Evolutionary conservation across 495 filamentous ascomycete genomes (phyloP), one percentile per base, ranked within the genome.

Genomic region (Emericellopsis terricola): DNA sequence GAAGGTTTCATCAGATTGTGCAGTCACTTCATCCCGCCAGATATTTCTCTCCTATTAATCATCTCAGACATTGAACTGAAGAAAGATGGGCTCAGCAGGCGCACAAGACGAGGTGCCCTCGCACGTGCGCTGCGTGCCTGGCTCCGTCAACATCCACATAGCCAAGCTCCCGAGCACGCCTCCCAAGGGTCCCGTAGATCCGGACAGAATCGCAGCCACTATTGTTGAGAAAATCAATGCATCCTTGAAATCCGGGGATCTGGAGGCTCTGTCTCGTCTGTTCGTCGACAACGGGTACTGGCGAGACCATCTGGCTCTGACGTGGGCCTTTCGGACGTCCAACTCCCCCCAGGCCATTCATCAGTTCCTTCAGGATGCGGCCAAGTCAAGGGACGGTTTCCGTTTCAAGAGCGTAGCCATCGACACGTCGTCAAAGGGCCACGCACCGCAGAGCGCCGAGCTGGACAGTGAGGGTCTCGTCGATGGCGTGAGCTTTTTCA

Each of bases 211-310:
- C 28, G 67, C 71, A 3, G 40, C 44, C 0, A 36, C 46, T 10
- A 41, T 68, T 33, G 43, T 73, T 29, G 36, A 50, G 1, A 38
- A 52, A 8, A 52, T 78, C 33, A 79, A 76, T 38, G 33, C 48
- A 3, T 47, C 50, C 2, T 47, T 77, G 5, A 39, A 43, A 2
- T 43, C 39, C 2, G 47, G 45, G 9, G 53, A 71, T 33, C 42
- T 50, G 13, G 45, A 45, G 3, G 42, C 44, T 3, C 23, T 59
- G 15, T 46, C 53, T 3, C 34, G 41, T 4, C 53, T 78, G 4
- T 78, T 79, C 43, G 49, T 70, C 11, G 46, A 56, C 3, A 57
- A 67, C 26, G 62, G 64, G 6, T 81, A 69, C 53, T 77, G 73
- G 72, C 60, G 71, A 4, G 73, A 78, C 35, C 69, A 73, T 41